phyloP scores from a whole-genome alignment of 345 rosid species.

The Sonneratia caseolaris region DNA sequence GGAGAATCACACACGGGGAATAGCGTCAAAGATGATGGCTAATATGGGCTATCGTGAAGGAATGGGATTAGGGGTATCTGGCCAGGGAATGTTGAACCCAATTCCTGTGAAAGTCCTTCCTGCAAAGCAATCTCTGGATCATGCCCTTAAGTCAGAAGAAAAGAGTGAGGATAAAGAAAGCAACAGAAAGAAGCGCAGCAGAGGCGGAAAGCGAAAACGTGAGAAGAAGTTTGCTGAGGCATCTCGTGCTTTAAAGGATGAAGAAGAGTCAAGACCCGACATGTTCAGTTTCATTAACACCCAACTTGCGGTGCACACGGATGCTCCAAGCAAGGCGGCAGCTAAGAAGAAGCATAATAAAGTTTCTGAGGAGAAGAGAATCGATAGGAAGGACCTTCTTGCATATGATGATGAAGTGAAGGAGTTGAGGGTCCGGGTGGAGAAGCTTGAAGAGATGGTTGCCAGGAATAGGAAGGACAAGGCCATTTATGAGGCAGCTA shows the following conservation, averaged over 20 bases:
- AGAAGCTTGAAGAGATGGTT: slow-evolving; percentile 76
- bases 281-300: slow-evolving; percentile 69
- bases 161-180: slow-evolving; percentile 31
- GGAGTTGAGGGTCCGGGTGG: slow-evolving; percentile 44
- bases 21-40: slow-evolving; percentile 97
- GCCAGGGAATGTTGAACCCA: slow-evolving; percentile 85
- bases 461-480: slow-evolving; percentile 71
- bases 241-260: slow-evolving; percentile 48
- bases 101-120: slow-evolving; percentile 76
- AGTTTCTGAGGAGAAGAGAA: slow-evolving; percentile 48
- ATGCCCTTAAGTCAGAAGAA: slow-evolving; percentile 45
- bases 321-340: slow-evolving; percentile 24
- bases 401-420: slow-evolving; percentile 68
- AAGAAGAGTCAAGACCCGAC: slow-evolving; percentile 55
- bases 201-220: slow-evolving; percentile 90
- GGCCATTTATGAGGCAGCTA: slow-evolving; percentile 64
- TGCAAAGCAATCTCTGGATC: slow-evolving; percentile 73
- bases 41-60: slow-evolving; percentile 92
- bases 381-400: slow-evolving; percentile 55
- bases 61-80: slow-evolving; percentile 80
- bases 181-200: slow-evolving; percentile 50
- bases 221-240: slow-evolving; percentile 74
- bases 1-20: slow-evolving; percentile 94
- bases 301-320: slow-evolving; percentile 40
- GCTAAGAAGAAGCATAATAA: slow-evolving; percentile 32